Base-by-base conservation (phyloP, 495 filamentous ascomycete species). In the Talaromyces ruber region DNA sequence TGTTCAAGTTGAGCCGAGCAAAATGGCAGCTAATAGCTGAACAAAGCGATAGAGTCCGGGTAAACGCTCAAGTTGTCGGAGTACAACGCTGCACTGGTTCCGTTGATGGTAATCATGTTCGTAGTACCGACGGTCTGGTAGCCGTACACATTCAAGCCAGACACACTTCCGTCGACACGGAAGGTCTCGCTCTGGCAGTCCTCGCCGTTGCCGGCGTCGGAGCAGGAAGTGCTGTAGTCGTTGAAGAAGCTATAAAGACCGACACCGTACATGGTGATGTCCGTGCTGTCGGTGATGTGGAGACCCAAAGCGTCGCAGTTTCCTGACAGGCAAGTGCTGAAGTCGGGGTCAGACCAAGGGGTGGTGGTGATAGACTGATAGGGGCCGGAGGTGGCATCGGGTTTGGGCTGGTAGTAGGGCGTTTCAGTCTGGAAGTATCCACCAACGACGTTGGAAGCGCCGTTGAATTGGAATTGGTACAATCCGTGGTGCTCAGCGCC, bases 381-480 rank as follows among this genome's bases (percentile, higher is more conserved):
- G 3, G 90, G 88, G 3, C 75, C 6, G 75, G 88, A 91, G 4
- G 90, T 87, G 6, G 75, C 6, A 63, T 84, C 79, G 0, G 93
- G 93, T 79, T 96, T 96, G 67, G 84, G 81, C 73, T 95, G 91
- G 79, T 87, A 92, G 78, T 98, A 97, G 9, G 93, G 89, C 0
- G 93, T 96, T 72, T 98, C 93, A 22, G 90, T 87, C 74, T 98
- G 93, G 66, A 96, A 93, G 51, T 89, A 76, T 2, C 84, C 88
- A 76, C 93, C 88, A 74, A 90, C 96, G 65, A 96, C 77, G 71
- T 93, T 88, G 68, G 86, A 77, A 2, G 93, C 90, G 60, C 53
- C 60, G 50, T 57, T 26, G 68, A 98, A 76, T 71, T 96, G 88
- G 77, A 94, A 96, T 74, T 90, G 88, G 84, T 97, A 97, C 9